These are phyloP conservation scores for Alternaria metachromatica DNA, from an alignment of 2,329 filamentous ascomycete species.

Conservation along the genomic window DNA sequence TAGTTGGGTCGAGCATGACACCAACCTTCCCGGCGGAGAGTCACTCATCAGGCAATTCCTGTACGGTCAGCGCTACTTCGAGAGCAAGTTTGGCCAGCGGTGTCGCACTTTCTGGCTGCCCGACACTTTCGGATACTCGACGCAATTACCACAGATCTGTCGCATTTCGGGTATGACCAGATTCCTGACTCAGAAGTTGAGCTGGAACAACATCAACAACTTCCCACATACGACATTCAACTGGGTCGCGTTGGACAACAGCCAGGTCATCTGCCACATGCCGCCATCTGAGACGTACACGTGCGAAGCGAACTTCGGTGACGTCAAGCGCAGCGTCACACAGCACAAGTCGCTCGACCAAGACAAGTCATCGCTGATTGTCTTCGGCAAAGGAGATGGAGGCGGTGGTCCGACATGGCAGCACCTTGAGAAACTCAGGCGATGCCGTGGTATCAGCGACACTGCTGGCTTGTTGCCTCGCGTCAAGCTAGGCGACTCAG, in stretches of 20 bases:
- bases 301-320: constrained; percentile 90
- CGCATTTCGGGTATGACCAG: constrained; percentile 93
- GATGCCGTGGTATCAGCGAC: constrained; percentile 90
- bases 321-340: constrained; percentile 85
- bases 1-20: constrained; percentile 99
- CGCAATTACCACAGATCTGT: constrained; percentile 91
- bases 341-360: constrained; percentile 97
- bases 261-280: constrained; percentile 98
- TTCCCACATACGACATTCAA: constrained; percentile 99
- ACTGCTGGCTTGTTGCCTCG: constrained; percentile 82
- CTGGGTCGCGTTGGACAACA: constrained; percentile 95
- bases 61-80: constrained; percentile 93
- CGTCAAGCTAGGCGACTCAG: constrained; percentile 85
- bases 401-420: constrained; percentile 94
- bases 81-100: constrained; percentile 87
- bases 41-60: constrained; percentile 93
- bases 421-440: constrained; percentile 91
- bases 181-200: constrained; percentile 97
- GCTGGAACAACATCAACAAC: constrained; percentile 99
- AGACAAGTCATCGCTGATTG: constrained; percentile 85
- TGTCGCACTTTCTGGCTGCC: constrained; percentile 96
- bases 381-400: constrained; percentile 96
- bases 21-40: constrained; percentile 95
- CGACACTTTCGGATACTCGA: constrained; percentile 97
- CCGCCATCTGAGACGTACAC: constrained; percentile 95